Conservation (phyloP, 345 rosid genomes). For the Hibiscus mutabilis region DNA sequence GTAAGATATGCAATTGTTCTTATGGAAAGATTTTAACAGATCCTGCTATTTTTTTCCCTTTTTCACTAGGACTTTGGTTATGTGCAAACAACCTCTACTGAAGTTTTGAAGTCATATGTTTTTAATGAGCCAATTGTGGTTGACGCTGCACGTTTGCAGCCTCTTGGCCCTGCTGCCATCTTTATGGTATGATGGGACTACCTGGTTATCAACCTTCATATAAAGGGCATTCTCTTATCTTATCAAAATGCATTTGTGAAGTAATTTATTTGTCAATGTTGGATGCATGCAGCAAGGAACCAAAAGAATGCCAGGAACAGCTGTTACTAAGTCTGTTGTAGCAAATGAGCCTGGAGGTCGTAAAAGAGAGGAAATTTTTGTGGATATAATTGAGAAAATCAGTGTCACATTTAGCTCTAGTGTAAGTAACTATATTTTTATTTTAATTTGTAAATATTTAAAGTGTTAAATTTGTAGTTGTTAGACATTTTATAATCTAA, state of each 20-base stretch:
- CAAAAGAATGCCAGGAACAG: constrained; percentile 97
- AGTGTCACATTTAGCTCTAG: constrained; percentile 99
- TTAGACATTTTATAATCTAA: background rate
- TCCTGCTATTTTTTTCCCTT: background rate
- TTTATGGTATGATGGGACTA: constrained; percentile 52
- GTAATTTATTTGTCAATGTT: constrained; percentile 18
- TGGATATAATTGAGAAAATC: constrained; percentile 95
- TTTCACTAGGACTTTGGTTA: constrained; percentile 87
- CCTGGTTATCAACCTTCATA: constrained; percentile 5
- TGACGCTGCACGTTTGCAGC: constrained; percentile 73
- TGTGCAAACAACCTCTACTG: constrained; percentile 96
- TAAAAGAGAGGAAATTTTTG: constrained; percentile 96
- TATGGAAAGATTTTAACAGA: background rate
- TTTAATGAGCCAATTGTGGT: constrained; percentile 92
- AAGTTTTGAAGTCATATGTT: constrained; percentile 81
- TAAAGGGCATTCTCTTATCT: background rate
- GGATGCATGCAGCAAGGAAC: constrained; percentile 72
- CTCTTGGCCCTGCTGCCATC: constrained; percentile 88
- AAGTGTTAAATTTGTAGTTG: background rate
- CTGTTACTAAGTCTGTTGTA: constrained; percentile 93
- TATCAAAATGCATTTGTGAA: constrained; percentile 10
- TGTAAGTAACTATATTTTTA: constrained; percentile 38
- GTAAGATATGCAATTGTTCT: constrained; percentile 6
- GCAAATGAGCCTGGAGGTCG: constrained; percentile 98
- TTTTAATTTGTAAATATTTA: background rate